These are phyloP conservation scores for Coemansia sp. DNA, from an alignment of 192 early-diverging fungal genomes.

Conservation along the genomic window DNA sequence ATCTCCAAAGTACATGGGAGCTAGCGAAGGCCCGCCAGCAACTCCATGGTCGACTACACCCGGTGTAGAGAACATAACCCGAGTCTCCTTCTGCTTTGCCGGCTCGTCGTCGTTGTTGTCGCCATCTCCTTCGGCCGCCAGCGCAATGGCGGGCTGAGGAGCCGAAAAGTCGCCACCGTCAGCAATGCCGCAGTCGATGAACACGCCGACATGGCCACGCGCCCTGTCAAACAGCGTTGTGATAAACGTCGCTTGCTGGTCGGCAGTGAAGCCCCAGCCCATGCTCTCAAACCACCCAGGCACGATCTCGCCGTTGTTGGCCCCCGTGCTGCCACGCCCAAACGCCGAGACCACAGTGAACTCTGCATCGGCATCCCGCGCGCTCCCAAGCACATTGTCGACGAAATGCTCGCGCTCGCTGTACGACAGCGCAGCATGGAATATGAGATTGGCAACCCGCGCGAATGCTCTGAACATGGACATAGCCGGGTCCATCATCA, in stretches of 20 bases:
- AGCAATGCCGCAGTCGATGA: conserved; percentile 70
- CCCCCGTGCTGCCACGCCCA: conserved; percentile 21
- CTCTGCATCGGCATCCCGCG: conserved; percentile 56
- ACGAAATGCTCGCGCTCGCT: conserved; percentile 67
- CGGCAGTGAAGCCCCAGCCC: conserved; percentile 47
- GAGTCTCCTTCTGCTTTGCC: background rate
- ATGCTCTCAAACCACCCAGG: conserved; percentile 43
- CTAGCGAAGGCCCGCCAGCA: background rate
- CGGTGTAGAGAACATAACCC: conserved; percentile 10
- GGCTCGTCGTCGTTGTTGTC: background rate
- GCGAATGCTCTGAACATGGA: conserved; percentile 82
- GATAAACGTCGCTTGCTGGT: conserved; percentile 54
- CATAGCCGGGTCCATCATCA: conserved; percentile 71
- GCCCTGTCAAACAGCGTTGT: conserved; percentile 51
- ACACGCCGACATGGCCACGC: conserved; percentile 55
- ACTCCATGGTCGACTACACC: background rate
- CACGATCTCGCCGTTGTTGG: conserved; percentile 1
- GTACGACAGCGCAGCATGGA: conserved; percentile 64
- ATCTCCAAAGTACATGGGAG: conserved; percentile 21
- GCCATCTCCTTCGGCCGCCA: background rate
- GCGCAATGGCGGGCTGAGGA: background rate
- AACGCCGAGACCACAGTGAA: conserved; percentile 73
- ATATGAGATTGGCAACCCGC: conserved; percentile 63
- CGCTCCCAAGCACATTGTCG: conserved; percentile 60
- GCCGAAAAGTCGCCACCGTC: conserved; percentile 24